Percentiles rank a stretch among this genome's conserved stretches.
Conservation (phyloP, 75 land plant species). For the Picea glauca region DNA sequence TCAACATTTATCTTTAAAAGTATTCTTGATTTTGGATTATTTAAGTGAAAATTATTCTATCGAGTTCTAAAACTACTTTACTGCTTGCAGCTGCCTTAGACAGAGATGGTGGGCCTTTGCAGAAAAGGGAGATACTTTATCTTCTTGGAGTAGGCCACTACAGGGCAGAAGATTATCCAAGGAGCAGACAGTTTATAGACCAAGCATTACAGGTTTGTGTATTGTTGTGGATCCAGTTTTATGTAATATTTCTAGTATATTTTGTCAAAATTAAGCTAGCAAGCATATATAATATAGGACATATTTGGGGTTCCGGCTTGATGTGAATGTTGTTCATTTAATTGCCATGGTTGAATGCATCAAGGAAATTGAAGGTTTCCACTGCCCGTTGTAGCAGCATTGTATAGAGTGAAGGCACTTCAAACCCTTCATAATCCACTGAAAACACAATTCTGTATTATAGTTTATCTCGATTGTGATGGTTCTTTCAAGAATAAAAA, state of each 20-base stretch:
- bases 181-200: slow-evolving; percentile 74
- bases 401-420: no score
- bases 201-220: slow-evolving; percentile 69
- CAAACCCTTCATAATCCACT: neutral
- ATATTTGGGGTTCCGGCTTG: neutral
- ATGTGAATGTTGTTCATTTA: neutral
- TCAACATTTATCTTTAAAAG: neutral
- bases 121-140: slow-evolving; percentile 79
- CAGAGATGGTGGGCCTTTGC: slow-evolving; percentile 32
- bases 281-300: neutral
- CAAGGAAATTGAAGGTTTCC: no score
- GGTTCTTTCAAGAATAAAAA: neutral
- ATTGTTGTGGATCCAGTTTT: neutral
- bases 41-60: neutral
- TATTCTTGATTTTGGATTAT: neutral
- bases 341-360: neutral
- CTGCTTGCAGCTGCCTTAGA: slow-evolving; percentile 58
- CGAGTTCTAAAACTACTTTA: neutral
- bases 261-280: neutral
- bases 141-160: slow-evolving; percentile 89
- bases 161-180: slow-evolving; percentile 73
- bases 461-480: neutral
- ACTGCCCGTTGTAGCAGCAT: no score
- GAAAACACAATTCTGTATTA: neutral
- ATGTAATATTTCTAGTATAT: neutral